phyloP scores from a whole-genome alignment of 441 rosid species.

The Syzygium malaccense region DNA sequence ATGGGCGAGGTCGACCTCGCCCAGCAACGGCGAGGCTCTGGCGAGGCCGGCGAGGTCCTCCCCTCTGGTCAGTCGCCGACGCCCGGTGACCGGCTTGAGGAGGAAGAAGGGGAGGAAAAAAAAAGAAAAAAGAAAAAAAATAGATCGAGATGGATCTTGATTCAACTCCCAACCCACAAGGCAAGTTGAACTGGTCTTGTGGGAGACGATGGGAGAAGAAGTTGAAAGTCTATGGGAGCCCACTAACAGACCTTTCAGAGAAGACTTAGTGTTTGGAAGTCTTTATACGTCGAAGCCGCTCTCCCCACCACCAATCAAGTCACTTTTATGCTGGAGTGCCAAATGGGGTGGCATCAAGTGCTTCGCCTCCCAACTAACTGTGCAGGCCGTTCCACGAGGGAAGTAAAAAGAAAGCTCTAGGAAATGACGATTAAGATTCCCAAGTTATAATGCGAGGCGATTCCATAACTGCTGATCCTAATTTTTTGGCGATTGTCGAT shows the following conservation, averaged over 20 bases:
- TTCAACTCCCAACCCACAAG: not conserved
- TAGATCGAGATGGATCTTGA: not conserved
- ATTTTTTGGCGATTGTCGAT: not conserved
- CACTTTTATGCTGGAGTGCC: not conserved
- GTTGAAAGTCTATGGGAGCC: not conserved
- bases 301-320: not conserved
- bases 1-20: too few relatives aligned
- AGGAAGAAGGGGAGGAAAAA: too few relatives aligned
- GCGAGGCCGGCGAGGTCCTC: too few relatives aligned
- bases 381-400: too few relatives aligned
- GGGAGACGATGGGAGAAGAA: not conserved
- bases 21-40: fast-evolving
- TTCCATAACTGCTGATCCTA: too few relatives aligned
- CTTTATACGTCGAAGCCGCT: not conserved
- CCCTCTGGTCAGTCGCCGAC: too few relatives aligned
- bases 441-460: too few relatives aligned
- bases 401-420: not conserved
- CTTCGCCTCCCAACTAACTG: too few relatives aligned
- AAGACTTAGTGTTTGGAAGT: not conserved
- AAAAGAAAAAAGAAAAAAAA: too few relatives aligned
- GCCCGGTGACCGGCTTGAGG: too few relatives aligned
- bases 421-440: not conserved
- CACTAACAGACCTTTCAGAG: not conserved
- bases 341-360: not conserved
- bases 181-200: not conserved